Base-by-base conservation (phyloP, 768 basidiomycete genomes). In the Boletus fagicola region DNA sequence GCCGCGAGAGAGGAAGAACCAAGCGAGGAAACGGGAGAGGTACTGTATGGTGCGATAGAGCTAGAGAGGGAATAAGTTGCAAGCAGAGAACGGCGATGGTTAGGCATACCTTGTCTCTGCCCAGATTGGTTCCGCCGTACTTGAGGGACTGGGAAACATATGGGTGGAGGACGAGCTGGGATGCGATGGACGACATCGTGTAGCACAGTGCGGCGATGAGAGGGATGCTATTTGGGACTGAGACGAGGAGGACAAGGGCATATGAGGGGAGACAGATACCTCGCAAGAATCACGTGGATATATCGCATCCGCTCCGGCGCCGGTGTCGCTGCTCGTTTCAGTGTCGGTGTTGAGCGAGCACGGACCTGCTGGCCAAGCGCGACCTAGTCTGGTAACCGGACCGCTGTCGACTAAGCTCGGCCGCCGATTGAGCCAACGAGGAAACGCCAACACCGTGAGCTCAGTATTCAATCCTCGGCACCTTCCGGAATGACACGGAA, bases 31-130 rank as follows among this genome's bases (percentile, higher is more conserved):
- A 43, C 95, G 86, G 35, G 95, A 81, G 63, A 92, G 86, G 74
- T 94, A 98, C 76, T 99, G 97, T 53, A 94, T 71, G 22, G 90
- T 83, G 62, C 96, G 87, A 75, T 98, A 98, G 16, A 85, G 77
- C 94, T 97, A 61, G 12, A 20, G 43, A 39, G 26, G 22, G 44
- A 24, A n/a, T 56, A n/a, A 45, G 57, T 2, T 28, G 22, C 2
- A 15, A 5, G 38, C 12, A 30, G 22, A 35, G 35, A 20, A 15
- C 39, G 10, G 7, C 43, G 11, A 28, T 10, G 50, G 13, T 6
- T 12, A 40, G 39, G 56, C 72, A 54, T 63, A 85, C 93, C 86
- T 99, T 98, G 79, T 98, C 96, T 49, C 94, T 80, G 11, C 94
- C 96, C 33, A 89, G 69, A 16, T 92, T 97, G 0, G 93, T 94